Percentiles rank a stretch among this genome's conserved stretches.
Conservation (phyloP, 495 filamentous ascomycete species). For the Xylaria curta region DNA sequence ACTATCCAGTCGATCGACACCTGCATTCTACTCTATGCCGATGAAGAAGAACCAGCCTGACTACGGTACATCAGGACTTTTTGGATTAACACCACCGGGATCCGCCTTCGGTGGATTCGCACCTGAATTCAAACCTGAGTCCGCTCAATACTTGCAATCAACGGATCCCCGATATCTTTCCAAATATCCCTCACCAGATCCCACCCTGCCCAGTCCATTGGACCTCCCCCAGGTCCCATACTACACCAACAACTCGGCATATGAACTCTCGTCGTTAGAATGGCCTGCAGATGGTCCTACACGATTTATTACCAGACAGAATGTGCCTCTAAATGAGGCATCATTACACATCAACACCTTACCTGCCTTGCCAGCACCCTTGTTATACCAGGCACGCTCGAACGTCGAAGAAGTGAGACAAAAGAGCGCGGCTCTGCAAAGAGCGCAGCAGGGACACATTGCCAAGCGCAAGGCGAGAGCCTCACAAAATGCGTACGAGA, state of each 20-base stretch:
- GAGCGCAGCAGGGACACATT: constrained; percentile 35
- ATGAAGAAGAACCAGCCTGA: constrained; percentile 36
- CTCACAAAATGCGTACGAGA: background rate
- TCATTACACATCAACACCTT: background rate
- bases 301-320: background rate
- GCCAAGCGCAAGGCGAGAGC: constrained; percentile 8
- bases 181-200: background rate
- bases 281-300: background rate
- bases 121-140: no score
- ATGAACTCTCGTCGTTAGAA: background rate
- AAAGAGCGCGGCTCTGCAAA: constrained; percentile 44
- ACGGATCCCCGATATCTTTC: no score
- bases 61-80: constrained; percentile 32
- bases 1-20: constrained; percentile 44
- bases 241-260: background rate
- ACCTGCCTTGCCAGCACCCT: background rate
- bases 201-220: background rate
- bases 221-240: background rate
- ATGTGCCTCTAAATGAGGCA: background rate
- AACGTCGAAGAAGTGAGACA: constrained; percentile 30
- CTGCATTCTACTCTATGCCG: constrained; percentile 30
- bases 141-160: no score
- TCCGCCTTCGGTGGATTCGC: constrained; percentile 42
- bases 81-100: constrained; percentile 43
- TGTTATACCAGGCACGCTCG: background rate